Conservation (phyloP, 1,284 basidiomycete genomes). For the Apiotrichum brassicae region DNA sequence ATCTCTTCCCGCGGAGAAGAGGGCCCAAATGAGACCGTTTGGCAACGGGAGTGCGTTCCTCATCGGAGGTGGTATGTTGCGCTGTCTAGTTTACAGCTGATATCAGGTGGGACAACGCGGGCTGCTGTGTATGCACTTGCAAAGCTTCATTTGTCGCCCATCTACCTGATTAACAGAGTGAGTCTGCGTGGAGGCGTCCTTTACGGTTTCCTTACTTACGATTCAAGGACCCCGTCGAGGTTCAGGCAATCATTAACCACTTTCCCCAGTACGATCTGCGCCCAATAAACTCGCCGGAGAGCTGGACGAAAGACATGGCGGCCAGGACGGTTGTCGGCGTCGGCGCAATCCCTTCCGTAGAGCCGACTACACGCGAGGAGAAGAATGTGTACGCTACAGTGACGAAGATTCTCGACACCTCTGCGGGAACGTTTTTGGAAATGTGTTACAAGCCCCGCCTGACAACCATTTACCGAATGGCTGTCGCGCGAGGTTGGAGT, state of each 20-base stretch:
- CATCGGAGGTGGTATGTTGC: conserved; percentile 64
- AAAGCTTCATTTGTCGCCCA: conserved; percentile 56
- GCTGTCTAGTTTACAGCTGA: neutral
- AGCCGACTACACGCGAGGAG: conserved; percentile 9
- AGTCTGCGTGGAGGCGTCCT: too few species aligned
- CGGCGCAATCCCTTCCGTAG: conserved; percentile 18
- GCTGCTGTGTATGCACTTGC: conserved; percentile 79
- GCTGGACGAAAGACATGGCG: neutral
- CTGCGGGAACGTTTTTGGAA: too few species aligned
- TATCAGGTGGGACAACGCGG: conserved; percentile 64
- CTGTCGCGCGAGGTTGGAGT: too few species aligned
- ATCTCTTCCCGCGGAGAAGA: neutral
- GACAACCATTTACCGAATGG: too few species aligned
- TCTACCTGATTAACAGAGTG: conserved; percentile 70
- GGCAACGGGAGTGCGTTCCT: conserved; percentile 50
- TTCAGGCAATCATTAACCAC: neutral
- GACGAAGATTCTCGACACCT: neutral
- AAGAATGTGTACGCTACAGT: conserved; percentile 16
- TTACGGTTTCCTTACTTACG: neutral
- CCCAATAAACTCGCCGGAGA: neutral
- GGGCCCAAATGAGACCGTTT: neutral
- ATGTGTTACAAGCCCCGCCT: too few species aligned
- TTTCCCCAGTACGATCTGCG: conserved; percentile 10
- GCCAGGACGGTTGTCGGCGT: conserved; percentile 4
- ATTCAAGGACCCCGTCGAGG: conserved; percentile 9